These are phyloP conservation scores for Lactifluus hygrophoroides DNA, from an alignment of 768 basidiomycete genomes.

Conservation along the genomic window DNA sequence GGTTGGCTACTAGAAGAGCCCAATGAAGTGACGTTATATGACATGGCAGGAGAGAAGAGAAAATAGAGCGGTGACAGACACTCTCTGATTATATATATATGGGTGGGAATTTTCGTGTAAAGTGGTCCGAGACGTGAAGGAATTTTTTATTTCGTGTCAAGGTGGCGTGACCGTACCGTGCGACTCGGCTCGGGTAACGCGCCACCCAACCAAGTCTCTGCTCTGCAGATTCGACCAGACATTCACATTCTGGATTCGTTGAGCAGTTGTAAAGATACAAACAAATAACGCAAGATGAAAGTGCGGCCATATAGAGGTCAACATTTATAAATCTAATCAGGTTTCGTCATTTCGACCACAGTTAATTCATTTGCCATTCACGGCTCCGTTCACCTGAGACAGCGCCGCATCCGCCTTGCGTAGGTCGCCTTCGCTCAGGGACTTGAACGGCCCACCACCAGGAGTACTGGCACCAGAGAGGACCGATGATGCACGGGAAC, in stretches of 20 bases:
- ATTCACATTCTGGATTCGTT: neutral
- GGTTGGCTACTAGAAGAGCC: constrained; percentile 8
- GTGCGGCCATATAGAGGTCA: constrained; percentile 1
- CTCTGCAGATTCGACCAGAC: neutral
- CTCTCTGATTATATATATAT: too few relatives aligned
- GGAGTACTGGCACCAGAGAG: constrained; percentile 73
- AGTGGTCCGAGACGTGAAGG: constrained; percentile 8
- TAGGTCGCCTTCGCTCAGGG: constrained; percentile 81
- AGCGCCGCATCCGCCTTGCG: constrained; percentile 83
- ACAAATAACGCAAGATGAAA: constrained; percentile 16
- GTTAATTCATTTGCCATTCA: constrained; percentile 8
- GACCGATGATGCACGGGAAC: constrained; percentile 74
- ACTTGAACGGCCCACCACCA: constrained; percentile 71
- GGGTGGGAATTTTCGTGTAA: too few relatives aligned
- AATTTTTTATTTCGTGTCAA: neutral
- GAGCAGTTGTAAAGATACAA: constrained; percentile 13
- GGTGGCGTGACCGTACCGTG: constrained; percentile 5
- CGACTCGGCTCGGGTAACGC: too few relatives aligned
- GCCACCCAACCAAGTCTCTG: too few relatives aligned
- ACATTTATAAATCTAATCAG: constrained; percentile 9
- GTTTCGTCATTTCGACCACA: neutral
- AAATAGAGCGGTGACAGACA: too few relatives aligned
- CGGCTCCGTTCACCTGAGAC: constrained; percentile 40
- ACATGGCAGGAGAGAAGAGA: constrained; percentile 6
- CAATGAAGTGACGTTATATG: constrained; percentile 14